Evolutionary conservation across 1,139 yeast genomes (phyloP).

Genomic region (Tardiomyces blankii): DNA sequence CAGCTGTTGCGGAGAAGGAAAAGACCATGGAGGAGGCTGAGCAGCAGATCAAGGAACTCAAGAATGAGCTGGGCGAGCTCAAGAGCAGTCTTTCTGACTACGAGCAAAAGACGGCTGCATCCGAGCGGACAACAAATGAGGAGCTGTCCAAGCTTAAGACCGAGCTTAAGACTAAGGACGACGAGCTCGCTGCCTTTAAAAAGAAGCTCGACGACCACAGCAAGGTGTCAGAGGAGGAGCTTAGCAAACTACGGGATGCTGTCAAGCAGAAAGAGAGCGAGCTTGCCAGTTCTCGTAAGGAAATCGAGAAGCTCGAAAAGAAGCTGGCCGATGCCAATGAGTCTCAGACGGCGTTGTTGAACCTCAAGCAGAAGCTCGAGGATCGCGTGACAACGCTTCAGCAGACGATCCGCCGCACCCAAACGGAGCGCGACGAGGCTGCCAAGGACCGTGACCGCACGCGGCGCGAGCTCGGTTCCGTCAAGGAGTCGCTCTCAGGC

Average conservation of each 20-base stretch:
- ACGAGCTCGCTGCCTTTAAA: conserved; percentile 3
- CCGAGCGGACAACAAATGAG: neutral
- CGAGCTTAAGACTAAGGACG: conserved; percentile 6
- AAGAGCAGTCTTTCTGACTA: conserved; percentile 1
- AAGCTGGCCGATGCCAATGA: conserved; percentile 6
- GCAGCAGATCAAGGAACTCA: conserved; percentile 7
- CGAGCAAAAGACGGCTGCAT: too few relatives aligned
- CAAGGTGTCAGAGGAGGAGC: neutral
- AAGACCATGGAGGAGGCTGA: conserved; percentile 12
- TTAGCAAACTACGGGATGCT: neutral
- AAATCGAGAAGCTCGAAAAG: neutral
- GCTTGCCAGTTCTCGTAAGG: neutral
- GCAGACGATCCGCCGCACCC: conserved; percentile 2
- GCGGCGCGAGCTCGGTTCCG: neutral
- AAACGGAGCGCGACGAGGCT: conserved; percentile 1
- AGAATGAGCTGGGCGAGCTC: conserved; percentile 11
- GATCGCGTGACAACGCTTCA: conserved; percentile 7
- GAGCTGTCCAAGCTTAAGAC: conserved; percentile 11
- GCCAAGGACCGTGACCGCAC: conserved; percentile 1
- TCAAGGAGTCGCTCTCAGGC: conserved; percentile 6
- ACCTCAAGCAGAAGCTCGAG: conserved; percentile 8
- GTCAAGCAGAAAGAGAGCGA: neutral
- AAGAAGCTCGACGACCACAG: neutral
- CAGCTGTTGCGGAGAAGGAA: conserved; percentile 5
- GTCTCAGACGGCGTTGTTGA: conserved; percentile 5